Base-by-base conservation (phyloP, 169 alveolate species). In the Fabrea salina region DNA sequence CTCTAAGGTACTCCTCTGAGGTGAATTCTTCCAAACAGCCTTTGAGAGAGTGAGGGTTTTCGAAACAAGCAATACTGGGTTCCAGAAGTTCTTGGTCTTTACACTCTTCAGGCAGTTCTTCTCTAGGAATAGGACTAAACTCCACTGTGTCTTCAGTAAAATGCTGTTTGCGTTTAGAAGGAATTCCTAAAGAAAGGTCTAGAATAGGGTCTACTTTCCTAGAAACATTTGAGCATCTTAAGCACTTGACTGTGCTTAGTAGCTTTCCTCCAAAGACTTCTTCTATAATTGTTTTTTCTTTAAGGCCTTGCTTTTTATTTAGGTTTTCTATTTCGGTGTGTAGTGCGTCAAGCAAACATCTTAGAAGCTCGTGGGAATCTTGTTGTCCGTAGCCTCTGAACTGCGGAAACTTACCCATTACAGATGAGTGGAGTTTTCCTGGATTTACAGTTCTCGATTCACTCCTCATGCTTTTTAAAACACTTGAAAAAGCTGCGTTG, bases 271-370 rank as follows among this genome's bases (percentile, higher is more conserved):
- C 68, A 56, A 56, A 56, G 2, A 27, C 27, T 56, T 27, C 37
- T 2, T 56, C 37, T 13, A 56, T 35, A 1, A 56, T 22, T 11
- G n/a, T 27, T n/a, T 56, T 56, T 50, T 84, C 85, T 83, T 89
- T 93, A 47, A 85, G 82, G 71, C 91, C 90, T 30, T 96, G 97
- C 83, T 96, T 96, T 70, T 90, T 85, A 35, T 67, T 86, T 25
- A 96, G 93, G 81, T 95, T 85, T 79, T 96, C 94, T 66, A 96
- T 84, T 80, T 96, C 98, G 77, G 94, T 97, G 83, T 94, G 97
- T 56, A 96, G 75, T 32, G 93, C 94, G 87, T 96, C 97, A 25
- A 96, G 78, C 49, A 93, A 86, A 80, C 85, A 96, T 49, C 89
- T 92, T 40, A 96, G 51, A 16, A 94, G 84, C 79, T 96, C 98